Conservation (phyloP, 352 stramenopile species). For the Phytophthora melonis region DNA sequence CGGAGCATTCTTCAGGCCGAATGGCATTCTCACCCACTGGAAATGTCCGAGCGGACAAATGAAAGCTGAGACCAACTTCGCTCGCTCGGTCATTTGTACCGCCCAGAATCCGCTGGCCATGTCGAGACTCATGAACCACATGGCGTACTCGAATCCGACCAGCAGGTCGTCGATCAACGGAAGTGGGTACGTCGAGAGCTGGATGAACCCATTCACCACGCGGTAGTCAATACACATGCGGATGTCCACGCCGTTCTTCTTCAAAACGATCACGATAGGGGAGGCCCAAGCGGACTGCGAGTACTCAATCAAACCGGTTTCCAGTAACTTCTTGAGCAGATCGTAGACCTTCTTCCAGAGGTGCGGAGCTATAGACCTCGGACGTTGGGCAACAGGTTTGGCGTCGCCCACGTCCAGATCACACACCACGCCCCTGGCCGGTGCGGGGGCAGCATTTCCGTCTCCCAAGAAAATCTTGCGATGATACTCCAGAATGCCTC, state of each 20-base stretch:
- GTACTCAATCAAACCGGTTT: neutral
- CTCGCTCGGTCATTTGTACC: neutral
- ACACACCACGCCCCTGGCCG: constrained; percentile 1
- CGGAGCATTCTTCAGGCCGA: constrained; percentile 1
- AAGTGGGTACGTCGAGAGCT: constrained; percentile 1
- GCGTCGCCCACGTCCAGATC: constrained; percentile 4
- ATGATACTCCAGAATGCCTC: neutral
- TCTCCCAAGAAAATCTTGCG: constrained; percentile 7
- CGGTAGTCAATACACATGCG: constrained; percentile 12
- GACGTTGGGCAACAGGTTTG: neutral
- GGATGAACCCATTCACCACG: constrained; percentile 1
- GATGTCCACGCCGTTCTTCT: constrained; percentile 12
- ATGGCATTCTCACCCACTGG: constrained; percentile 8
- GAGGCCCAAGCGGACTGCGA: neutral
- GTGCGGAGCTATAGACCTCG: neutral
- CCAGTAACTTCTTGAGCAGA: neutral
- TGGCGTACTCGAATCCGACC: neutral
- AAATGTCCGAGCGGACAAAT: constrained; percentile 7
- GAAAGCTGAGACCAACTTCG: constrained; percentile 3
- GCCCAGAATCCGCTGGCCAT: constrained; percentile 9
- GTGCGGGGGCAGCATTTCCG: constrained; percentile 12
- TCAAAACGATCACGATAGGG: neutral
- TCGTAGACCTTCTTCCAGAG: neutral
- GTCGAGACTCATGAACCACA: constrained; percentile 6
- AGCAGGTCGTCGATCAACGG: constrained; percentile 10